Conservation (phyloP, 345 rosid genomes). For the rapeseed (Brassica napus) region DNA sequence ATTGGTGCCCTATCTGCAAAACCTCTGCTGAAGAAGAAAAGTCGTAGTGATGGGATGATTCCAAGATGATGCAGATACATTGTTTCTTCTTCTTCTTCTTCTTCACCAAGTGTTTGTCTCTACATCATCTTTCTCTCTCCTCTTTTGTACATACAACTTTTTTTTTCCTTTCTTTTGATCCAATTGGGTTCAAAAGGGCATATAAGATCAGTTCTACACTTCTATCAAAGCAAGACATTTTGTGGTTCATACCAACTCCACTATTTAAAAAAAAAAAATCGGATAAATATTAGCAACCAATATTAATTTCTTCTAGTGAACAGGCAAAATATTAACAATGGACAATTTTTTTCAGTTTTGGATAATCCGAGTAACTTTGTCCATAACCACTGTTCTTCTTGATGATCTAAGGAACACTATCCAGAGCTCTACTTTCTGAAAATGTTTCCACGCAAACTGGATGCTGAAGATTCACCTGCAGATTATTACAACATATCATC, state of each 20-base stretch:
- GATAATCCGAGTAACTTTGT: conserved; percentile 62
- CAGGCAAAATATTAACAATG: neutral
- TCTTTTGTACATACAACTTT: conserved; percentile 31
- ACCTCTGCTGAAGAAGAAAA: conserved; percentile 46
- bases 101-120: conserved; percentile 24
- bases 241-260: neutral
- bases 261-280: too few relatives aligned
- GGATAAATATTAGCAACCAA: too few relatives aligned
- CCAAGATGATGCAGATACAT: conserved; percentile 38
- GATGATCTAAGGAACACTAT: conserved; percentile 74
- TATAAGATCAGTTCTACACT: conserved; percentile 20
- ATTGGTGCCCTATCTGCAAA: conserved; percentile 98
- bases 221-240: conserved; percentile 5
- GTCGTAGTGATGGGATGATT: conserved; percentile 29
- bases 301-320: neutral
- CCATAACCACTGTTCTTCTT: conserved; percentile 84
- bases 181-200: conserved; percentile 25
- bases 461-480: conserved; percentile 63
- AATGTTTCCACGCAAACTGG: conserved; percentile 73
- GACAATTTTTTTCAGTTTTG: conserved; percentile 35
- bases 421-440: conserved; percentile 73
- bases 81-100: conserved; percentile 10
- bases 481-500: neutral
- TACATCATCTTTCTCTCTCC: conserved; percentile 28
- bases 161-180: neutral